phyloP scores from a whole-genome alignment of 305 asterid species.

The Ilex paraguariensis region DNA sequence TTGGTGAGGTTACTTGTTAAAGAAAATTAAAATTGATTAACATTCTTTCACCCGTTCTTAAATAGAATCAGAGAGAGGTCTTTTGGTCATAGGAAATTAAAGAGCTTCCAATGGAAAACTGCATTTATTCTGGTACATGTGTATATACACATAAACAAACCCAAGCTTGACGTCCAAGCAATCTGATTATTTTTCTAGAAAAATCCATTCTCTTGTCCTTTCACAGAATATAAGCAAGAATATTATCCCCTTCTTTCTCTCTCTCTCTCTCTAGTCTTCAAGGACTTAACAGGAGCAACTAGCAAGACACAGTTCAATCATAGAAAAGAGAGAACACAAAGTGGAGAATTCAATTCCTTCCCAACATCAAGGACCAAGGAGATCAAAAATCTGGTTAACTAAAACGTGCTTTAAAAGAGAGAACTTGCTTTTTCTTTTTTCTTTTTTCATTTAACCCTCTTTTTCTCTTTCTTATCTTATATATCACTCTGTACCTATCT shows the following conservation, averaged over 20 bases:
- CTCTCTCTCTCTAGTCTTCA: conserved; percentile 9
- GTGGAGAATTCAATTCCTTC: conserved; percentile 30
- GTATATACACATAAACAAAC: conserved; percentile 22
- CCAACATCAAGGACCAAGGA: conserved; percentile 25
- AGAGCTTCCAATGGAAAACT: not conserved
- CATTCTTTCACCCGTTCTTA: too few species aligned
- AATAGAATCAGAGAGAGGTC: too few species aligned
- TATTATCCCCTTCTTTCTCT: conserved; percentile 11
- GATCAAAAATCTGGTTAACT: conserved; percentile 16
- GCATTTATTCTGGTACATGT: conserved; percentile 18
- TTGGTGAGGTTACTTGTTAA: too few species aligned
- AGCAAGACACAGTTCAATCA: conserved; percentile 13
- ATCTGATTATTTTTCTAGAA: conserved; percentile 28
- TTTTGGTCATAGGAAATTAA: too few species aligned
- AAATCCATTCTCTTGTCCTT: conserved; percentile 20
- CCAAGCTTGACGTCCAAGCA: conserved; percentile 92
- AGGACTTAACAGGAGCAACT: not conserved
- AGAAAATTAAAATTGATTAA: too few species aligned
- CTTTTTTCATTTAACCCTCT: not conserved
- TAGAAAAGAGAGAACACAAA: conserved; percentile 14
- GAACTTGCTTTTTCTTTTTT: not conserved
- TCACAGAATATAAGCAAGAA: conserved; percentile 34
- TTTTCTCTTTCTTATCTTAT: not conserved
- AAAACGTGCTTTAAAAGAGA: conserved; percentile 15
- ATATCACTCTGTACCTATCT: not conserved